phyloP scores from a whole-genome alignment of 106 monocot species.

The Dioscorea alata region DNA sequence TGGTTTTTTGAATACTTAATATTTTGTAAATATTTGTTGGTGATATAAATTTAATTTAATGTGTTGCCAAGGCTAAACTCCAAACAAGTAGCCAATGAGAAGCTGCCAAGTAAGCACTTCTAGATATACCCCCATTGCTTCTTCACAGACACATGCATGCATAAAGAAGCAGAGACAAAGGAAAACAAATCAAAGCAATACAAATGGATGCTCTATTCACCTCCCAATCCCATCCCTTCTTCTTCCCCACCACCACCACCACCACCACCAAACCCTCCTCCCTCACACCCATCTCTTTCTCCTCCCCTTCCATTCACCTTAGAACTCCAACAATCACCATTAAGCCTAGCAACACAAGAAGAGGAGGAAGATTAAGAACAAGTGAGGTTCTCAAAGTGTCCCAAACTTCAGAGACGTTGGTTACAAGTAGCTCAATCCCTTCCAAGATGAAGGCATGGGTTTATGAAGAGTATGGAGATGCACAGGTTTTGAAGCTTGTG shows the following conservation, averaged over 20 bases:
- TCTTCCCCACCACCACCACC: background rate
- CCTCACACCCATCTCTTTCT: background rate
- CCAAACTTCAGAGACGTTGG: constrained; percentile 9
- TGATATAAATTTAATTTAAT: no score
- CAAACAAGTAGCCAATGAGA: no score
- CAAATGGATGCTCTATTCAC: constrained; percentile 8
- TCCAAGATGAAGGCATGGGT: constrained; percentile 81
- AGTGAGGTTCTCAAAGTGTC: constrained; percentile 9
- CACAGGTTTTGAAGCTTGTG: constrained; percentile 44
- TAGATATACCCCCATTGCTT: no score
- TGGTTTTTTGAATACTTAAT: no score
- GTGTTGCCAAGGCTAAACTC: no score
- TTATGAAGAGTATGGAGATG: constrained; percentile 76
- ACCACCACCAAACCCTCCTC: background rate
- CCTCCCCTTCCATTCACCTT: background rate
- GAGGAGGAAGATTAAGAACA: background rate
- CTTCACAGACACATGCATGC: no score
- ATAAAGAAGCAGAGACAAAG: no score
- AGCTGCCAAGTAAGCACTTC: no score
- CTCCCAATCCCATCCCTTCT: background rate
- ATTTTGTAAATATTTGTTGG: no score
- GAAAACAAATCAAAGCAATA: no score
- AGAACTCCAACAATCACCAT: background rate
- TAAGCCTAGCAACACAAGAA: no score
- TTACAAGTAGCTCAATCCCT: constrained; percentile 25